Base-by-base conservation (phyloP, 306 rosid genomes). In the Vicia sativa region DNA sequence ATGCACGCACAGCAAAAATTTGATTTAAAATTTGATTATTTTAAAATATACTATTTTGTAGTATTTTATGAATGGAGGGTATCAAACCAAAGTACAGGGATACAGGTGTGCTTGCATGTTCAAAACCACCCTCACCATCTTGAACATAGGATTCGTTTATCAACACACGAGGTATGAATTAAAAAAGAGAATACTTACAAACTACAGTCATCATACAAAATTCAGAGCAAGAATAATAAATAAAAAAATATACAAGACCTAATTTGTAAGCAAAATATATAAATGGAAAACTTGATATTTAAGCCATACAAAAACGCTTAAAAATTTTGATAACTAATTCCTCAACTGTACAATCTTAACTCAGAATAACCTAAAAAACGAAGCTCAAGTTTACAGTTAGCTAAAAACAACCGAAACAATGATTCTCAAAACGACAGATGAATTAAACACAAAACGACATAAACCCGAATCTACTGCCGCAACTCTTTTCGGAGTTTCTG, bases 401-500 rank as follows among this genome's bases (percentile, higher is more conserved):
- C 9, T 10, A 52, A 16, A 19, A 79, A 46, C 28, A 74, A 46
- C 21, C 56, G 60, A 68, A 70, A 52, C 41, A 62, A 54, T 29
- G 44, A 15, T 50, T 18, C 21, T 2, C 55, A 71, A 67, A 67
- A 66, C 75, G 78, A 75, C 78, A 60, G 1, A 55, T 25, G 9
- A 23, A 55, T 62, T 9, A 12, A 16, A 10, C 70, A 53, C 3
- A 14, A 68, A 79, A 74, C 70, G 72, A 74, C 73, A 63, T 6
- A 23, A 2, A 37, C 38, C 29, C 11, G 37, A 59, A 60, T 73
- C 71, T 68, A 77, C 68, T 70, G 86, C 44, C 86, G 49, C 64
- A 81, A 39, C 78, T 81, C 82, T 71, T 78, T 81, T 13, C 86
- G 72, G 61, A 81, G 78, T 73, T 78, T 81, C 38, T 74, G 80